Conservation (phyloP, 306 rosid genomes). For the Acacia acuminata region DNA sequence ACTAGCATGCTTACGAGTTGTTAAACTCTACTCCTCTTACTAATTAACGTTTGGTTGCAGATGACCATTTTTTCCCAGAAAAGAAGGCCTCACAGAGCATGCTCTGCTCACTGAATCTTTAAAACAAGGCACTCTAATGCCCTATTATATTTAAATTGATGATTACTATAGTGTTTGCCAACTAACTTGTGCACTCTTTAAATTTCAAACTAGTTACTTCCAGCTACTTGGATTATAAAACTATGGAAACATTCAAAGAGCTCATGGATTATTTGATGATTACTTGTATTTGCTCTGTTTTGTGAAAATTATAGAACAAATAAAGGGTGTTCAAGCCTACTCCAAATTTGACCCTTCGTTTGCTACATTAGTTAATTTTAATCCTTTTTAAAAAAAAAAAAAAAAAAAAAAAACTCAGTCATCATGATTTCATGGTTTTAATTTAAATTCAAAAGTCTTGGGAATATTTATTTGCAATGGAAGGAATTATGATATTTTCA, state of each 20-base stretch:
- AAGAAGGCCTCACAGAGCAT: background rate
- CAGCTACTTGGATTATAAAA: no score
- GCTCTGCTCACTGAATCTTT: background rate
- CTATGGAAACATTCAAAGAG: no score
- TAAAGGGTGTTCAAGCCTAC: background rate
- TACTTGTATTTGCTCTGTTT: no score
- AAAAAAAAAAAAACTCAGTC: rapidly evolving
- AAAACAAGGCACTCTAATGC: background rate
- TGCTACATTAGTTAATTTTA: background rate
- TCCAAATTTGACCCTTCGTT: background rate
- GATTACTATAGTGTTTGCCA: background rate
- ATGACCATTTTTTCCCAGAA: background rate
- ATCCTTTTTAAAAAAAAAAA: no score
- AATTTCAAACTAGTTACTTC: no score
- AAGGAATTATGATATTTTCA: background rate
- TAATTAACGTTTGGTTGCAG: background rate
- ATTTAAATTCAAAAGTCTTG: no score
- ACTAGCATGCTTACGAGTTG: background rate
- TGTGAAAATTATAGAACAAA: no score
- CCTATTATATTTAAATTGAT: background rate
- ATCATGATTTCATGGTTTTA: no score
- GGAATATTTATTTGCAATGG: background rate
- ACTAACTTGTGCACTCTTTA: no score
- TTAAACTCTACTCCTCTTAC: background rate
- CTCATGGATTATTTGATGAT: no score